These are phyloP conservation scores for Antarctomyces pellizariae DNA, from an alignment of 495 filamentous ascomycete genomes.

Conservation along the genomic window DNA sequence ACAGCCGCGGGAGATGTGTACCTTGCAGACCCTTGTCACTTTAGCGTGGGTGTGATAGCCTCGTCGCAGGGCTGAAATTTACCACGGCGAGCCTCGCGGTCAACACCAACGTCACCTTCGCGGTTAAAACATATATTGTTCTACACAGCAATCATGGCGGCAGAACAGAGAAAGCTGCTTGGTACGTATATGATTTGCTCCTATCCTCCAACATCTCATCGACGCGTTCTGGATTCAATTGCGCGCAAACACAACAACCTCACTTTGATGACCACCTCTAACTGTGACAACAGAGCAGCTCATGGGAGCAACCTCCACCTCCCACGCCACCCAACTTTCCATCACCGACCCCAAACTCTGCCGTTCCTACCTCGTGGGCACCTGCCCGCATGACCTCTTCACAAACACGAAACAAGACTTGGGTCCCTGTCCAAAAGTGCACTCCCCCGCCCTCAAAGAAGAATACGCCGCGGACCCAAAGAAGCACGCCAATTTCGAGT, in stretches of 20 bases:
- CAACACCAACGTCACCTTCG: no score
- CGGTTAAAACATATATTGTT: no score
- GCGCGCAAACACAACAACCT: not conserved
- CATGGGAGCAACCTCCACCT: conserved; percentile 47
- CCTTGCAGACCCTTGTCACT: no score
- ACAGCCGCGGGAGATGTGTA: no score
- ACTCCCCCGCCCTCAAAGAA: conserved; percentile 65
- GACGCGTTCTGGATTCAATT: not conserved
- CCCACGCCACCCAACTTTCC: conserved; percentile 52
- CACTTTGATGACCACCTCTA: conserved; percentile 8
- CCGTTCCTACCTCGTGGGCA: conserved; percentile 81
- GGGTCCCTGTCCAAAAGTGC: conserved; percentile 72
- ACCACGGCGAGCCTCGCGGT: conserved; percentile 2
- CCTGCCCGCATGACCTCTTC: conserved; percentile 96
- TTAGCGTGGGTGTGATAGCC: no score
- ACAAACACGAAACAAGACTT: conserved; percentile 98
- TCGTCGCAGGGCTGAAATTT: conserved; percentile 5
- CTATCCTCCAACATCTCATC: not conserved
- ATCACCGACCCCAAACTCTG: conserved; percentile 89
- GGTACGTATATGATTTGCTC: conserved; percentile 25
- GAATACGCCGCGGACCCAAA: conserved; percentile 63
- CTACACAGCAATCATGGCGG: conserved; percentile 52
- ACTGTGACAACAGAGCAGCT: conserved; percentile 42
- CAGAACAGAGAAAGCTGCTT: conserved; percentile 87
- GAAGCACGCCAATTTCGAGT: conserved; percentile 69